Base-by-base conservation (phyloP, 2,329 filamentous ascomycete genomes). In the Chaetomiaceae sp. region DNA sequence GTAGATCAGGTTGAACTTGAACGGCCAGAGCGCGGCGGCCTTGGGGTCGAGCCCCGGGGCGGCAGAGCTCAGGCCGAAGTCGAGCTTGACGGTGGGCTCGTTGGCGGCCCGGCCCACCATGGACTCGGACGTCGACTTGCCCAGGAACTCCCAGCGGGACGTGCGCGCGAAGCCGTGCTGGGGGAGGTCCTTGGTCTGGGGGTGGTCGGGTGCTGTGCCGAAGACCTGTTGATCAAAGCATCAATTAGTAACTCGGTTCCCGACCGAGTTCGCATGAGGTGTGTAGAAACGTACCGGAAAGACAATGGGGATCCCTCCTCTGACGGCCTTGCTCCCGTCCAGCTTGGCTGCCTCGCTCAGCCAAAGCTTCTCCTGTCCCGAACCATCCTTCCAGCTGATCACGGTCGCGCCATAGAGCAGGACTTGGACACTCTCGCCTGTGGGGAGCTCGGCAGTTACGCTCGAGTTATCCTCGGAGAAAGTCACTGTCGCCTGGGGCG, bases 111-210 rank as follows among this genome's bases (percentile, higher is more conserved):
- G 70, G 60, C 66, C 74, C 7, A 50, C 68, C 35, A 63, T 58
- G 8, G 74, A 78, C 67, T 90, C 85, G 5, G 79, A 81, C n/a
- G 80, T 84, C 6, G 85, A 89, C 72, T 92, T 95, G 65, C 91
- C 91, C 45, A 99, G 78, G 67, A 93, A 96, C 69, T 97, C 91
- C 93, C 93, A 99, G 56, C 81, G 81, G 40, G 85, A 87, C 64
- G 81, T 91, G 61, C 93, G 89, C 34, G 92, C 93, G 70, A 99
- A 95, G 60, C 93, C 93, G 73, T 97, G 93, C 72, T 96, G 91
- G 3, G 91, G 85, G 21, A 99, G 85, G 58, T 81, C 74, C 45
- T 82, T 81, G 23, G 89, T 93, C n/a, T 86, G 78, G 58, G 86
- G 82, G 68, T 91, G 84, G 59, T 84, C 77, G 12, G 63, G 55